phyloP scores from a whole-genome alignment of 2,329 filamentous ascomycete genomes.

The Hymenoscyphus linearis region DNA sequence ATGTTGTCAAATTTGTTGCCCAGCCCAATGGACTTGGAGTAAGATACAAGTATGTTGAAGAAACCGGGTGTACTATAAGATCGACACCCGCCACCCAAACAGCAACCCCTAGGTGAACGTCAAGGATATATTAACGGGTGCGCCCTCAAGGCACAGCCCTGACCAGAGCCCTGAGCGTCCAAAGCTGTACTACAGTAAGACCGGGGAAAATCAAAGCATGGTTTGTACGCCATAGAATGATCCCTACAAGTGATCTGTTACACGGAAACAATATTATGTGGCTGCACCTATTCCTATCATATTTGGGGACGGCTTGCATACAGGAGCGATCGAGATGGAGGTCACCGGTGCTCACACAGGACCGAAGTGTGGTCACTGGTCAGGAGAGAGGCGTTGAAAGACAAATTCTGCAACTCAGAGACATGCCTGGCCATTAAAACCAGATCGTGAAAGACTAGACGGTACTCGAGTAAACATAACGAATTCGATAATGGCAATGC shows the following conservation, averaged over 20 bases:
- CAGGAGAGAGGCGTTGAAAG: neutral
- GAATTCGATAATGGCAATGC: neutral
- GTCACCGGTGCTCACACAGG: neutral
- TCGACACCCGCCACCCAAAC: neutral
- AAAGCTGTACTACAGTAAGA: constrained; percentile 1
- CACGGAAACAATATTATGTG: neutral
- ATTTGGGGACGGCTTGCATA: neutral
- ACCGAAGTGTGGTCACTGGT: neutral
- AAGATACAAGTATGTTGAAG: neutral
- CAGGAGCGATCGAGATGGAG: neutral
- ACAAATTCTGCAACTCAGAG: neutral
- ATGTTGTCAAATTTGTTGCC: neutral
- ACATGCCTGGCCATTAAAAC: neutral
- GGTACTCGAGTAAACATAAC: neutral
- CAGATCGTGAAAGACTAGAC: neutral
- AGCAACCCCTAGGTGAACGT: neutral
- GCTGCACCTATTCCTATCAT: constrained; percentile 3
- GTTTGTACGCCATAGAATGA: neutral
- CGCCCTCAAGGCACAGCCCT: neutral
- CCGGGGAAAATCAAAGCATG: constrained; percentile 4
- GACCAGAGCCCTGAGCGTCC: neutral
- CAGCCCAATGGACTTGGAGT: neutral
- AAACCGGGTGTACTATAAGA: neutral
- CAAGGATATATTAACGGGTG: neutral
- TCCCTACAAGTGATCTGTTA: neutral